Conservation (phyloP, 2,329 filamentous ascomycete genomes). For the Cercospora nicotianae region DNA sequence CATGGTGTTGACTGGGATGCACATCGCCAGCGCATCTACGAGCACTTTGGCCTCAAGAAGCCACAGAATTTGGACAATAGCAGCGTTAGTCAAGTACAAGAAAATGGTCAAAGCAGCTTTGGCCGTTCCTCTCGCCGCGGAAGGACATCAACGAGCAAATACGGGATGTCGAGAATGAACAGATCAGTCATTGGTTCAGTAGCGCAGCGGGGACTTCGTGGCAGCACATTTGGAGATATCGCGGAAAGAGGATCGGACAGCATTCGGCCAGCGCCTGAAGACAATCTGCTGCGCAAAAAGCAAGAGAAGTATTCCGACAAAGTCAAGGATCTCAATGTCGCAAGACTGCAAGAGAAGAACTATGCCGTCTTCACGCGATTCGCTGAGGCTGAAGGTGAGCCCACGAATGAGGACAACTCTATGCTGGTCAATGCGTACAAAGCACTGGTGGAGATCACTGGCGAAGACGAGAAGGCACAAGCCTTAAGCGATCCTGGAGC, state of each 20-base stretch:
- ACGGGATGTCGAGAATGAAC: conserved; percentile 69
- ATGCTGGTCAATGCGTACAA: conserved; percentile 79
- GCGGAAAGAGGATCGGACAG: conserved; percentile 51
- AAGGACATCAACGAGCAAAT: conserved; percentile 52
- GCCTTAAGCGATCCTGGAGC: conserved; percentile 62
- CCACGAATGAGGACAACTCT: conserved; percentile 61
- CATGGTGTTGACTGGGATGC: conserved; percentile 88
- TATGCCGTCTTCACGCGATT: conserved; percentile 78
- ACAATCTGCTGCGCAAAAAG: conserved; percentile 78
- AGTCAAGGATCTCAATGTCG: conserved; percentile 74
- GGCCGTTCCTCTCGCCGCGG: conserved; percentile 51
- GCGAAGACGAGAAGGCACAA: conserved; percentile 65
- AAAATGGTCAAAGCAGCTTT: conserved; percentile 48
- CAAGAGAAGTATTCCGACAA: conserved; percentile 78
- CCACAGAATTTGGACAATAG: conserved; percentile 39
- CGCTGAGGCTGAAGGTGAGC: conserved; percentile 68
- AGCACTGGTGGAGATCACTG: conserved; percentile 75
- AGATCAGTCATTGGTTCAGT: conserved; percentile 86
- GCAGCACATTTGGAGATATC: conserved; percentile 43
- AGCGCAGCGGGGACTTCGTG: conserved; percentile 51
- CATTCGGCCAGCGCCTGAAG: conserved; percentile 59
- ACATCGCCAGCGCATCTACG: conserved; percentile 88
- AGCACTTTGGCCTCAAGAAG: conserved; percentile 82
- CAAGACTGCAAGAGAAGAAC: conserved; percentile 63
- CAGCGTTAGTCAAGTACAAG: conserved; percentile 31